A percentile compares a stretch with the other conserved stretches of the same genome.
Conservation (phyloP, 148 eudicot species). For the Suaeda aralocaspica region DNA sequence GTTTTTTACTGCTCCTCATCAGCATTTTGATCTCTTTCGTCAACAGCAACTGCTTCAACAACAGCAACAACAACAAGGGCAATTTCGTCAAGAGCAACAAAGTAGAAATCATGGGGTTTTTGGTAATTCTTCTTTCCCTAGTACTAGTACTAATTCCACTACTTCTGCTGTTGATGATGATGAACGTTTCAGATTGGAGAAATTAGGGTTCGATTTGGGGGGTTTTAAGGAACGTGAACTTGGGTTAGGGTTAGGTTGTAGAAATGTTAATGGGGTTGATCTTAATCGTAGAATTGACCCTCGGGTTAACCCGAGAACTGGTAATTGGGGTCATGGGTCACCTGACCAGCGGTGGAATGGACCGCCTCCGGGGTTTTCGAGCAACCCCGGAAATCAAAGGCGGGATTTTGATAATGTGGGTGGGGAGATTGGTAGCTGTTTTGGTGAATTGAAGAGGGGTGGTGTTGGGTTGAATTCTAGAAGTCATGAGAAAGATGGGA, state of each 20-base stretch:
- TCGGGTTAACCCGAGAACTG: no score
- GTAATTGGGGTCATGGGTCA: conserved; percentile 20
- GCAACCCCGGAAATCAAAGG: conserved; percentile 27
- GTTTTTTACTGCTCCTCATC: conserved; percentile 29
- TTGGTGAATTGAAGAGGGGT: conserved; percentile 24
- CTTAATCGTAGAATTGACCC: conserved; percentile 24
- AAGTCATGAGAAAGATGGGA: conserved; percentile 30
- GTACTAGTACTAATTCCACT: conserved; percentile 2
- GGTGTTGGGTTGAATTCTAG: conserved; percentile 23
- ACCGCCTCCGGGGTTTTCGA: conserved; percentile 64
- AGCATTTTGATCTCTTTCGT: conserved; percentile 24
- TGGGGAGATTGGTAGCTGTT: conserved; percentile 34
- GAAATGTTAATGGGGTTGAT: conserved; percentile 27
- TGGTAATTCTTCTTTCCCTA: conserved; percentile 29
- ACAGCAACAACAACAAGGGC: conserved; percentile 12
- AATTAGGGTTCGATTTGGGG: conserved; percentile 12
- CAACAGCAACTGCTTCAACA: conserved; percentile 29
- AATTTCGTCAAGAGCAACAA: conserved; percentile 15
- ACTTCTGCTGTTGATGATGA: background rate
- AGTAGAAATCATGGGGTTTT: conserved; percentile 24
- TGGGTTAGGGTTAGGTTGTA: conserved; percentile 20
- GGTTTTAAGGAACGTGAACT: conserved; percentile 22
- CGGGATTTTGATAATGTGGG: conserved; percentile 35
- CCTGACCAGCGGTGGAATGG: conserved; percentile 35
- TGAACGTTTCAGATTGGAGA: conserved; percentile 8